Evolutionary conservation across 169 alveolate species (phyloP).

Genomic region (Plasmodium gonderi): DNA sequence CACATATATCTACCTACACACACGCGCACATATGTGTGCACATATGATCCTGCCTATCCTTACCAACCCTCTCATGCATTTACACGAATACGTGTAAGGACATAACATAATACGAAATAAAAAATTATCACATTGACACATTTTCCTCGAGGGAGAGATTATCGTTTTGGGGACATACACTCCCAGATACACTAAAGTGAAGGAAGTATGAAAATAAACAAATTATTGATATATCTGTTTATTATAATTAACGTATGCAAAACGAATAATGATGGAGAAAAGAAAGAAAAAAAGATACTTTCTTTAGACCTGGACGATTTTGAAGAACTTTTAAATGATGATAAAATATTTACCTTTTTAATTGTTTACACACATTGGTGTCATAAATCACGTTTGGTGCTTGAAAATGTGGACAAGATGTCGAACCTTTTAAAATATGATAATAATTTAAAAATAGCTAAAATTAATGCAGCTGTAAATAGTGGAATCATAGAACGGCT

Average conservation of each 20-base stretch:
- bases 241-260: constrained; percentile 20
- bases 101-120: too few relatives aligned
- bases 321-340: constrained; percentile 16
- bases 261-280: neutral
- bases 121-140: too few relatives aligned
- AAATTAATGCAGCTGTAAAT: constrained; percentile 47
- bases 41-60: too few relatives aligned
- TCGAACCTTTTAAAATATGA: constrained; percentile 38
- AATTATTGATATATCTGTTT: neutral
- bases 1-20: too few relatives aligned
- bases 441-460: constrained; percentile 15
- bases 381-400: constrained; percentile 19
- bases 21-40: too few relatives aligned
- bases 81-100: too few relatives aligned
- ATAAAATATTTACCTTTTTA: constrained; percentile 23
- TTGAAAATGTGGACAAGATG: constrained; percentile 43
- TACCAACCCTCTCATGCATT: too few relatives aligned
- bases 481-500: constrained; percentile 29
- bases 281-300: neutral
- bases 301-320: constrained; percentile 15
- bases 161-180: neutral
- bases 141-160: too few relatives aligned
- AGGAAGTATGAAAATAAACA: constrained; percentile 4
- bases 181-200: neutral
- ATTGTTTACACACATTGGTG: constrained; percentile 72